Evolutionary conservation across 179 eudicot species (phyloP), one percentile per base, ranked within the genome.

Genomic region (Drosera spatulata): DNA sequence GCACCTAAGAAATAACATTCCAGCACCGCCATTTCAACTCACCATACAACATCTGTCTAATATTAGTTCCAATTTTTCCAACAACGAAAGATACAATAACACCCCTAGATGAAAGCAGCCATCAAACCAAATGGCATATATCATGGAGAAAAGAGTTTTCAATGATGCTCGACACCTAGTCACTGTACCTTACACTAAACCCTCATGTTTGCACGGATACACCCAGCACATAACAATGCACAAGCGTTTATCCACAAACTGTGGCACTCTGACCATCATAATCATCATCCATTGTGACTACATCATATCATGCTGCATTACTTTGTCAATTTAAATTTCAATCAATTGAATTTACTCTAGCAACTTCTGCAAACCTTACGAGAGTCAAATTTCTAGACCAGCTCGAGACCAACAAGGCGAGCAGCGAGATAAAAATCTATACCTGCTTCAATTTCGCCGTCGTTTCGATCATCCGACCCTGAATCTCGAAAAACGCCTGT

Each of bases 1-100:
- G 86, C 69, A 93, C 95, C 99, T 93, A 62, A 50, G 55, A 52
- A 7, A 7, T n/a, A 61, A 15, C 2, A 7, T 33, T 37, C 8
- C 37, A 8, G 53, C 39, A 39, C 6, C 41, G 8, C 10, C 10
- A 45, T 0, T 45, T 45, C 49, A 45, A 10, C 10, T 6, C 49
- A 2, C 7, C 49, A n/a, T 46, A 46, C 49, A 45, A 6, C 7
- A 45, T 6, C 2, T 45, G 10, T 6, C 49, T 6, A 10, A 10
- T 6, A 45, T 6, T 0, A 6, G 49, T 10, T 45, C 7, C 7
- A 45, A 10, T 45, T 10, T 45, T 6, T 45, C 10, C 49, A 45
- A 10, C 49, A 10, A 45, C 8, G 0, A 10, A 45, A 10, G 49
- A 45, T 45, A 45, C 33, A 22, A 22, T 1, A 22, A 22, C 33